phyloP scores from a whole-genome alignment of 1,139 yeast genomes.

The Debaryomycetaceae sp. region DNA sequence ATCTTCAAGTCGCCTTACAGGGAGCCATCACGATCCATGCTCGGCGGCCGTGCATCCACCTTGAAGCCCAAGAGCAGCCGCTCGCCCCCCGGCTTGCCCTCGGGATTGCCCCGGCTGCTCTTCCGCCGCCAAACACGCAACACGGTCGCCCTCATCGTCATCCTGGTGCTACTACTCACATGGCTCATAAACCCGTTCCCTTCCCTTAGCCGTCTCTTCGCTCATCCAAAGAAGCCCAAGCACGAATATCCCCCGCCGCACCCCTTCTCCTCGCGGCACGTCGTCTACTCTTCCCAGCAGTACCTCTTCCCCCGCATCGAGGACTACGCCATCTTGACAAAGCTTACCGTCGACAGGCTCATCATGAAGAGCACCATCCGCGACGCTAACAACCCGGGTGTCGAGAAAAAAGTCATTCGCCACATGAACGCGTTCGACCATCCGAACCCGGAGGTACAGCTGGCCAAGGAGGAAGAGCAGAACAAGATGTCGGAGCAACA shows the following conservation, averaged over 20 bases:
- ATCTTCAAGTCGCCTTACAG: no score
- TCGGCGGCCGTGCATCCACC: no score
- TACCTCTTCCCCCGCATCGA: constrained; percentile 61
- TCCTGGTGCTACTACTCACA: no score
- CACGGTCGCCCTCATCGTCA: no score
- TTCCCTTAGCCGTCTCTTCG: no score
- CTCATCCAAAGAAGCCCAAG: no score
- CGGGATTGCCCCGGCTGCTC: no score
- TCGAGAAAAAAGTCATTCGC: constrained; percentile 19
- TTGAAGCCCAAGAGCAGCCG: no score
- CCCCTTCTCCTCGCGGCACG: background rate
- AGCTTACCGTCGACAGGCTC: constrained; percentile 40
- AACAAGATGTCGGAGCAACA: constrained; percentile 25
- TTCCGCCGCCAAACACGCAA: no score
- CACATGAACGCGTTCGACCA: constrained; percentile 40
- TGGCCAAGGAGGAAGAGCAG: constrained; percentile 28
- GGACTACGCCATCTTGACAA: constrained; percentile 48
- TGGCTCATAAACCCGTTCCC: no score
- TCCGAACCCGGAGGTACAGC: constrained; percentile 26
- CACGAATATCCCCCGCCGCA: background rate
- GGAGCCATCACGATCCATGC: no score
- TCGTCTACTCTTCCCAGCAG: constrained; percentile 6
- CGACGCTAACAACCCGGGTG: constrained; percentile 26
- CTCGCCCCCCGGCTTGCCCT: no score
- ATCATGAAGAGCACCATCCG: constrained; percentile 33